Evolutionary conservation across 2,329 filamentous ascomycete genomes (phyloP), one percentile per base, ranked within the genome.

Genomic region (Scytalidium sp.): DNA sequence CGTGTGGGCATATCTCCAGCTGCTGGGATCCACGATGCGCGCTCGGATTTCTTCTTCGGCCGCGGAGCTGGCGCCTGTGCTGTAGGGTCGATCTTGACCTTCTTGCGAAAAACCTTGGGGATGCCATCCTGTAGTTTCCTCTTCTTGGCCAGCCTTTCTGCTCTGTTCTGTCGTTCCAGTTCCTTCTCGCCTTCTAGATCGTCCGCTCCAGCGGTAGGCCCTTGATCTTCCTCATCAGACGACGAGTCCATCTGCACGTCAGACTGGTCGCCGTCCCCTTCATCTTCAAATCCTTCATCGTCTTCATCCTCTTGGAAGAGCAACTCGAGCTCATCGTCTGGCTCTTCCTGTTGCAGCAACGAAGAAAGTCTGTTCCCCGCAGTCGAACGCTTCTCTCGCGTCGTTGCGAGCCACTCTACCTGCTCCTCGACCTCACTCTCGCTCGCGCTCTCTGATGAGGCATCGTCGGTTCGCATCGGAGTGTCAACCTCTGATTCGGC

Each of bases 211-310:
- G 71, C 68, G 51, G 86, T 76, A 46, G 83, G 75, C 68, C 81
- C 84, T 50, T 90, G 86, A 52, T 95, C 90, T 44, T 94, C 90
- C 43, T 91, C 87, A 56, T 90, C 88, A 0, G 84, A 89, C 0
- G 90, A 95, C 13, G 88, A 92, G 61, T 95, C 90, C 74, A 97
- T 86, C 43, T 89, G 85, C 58, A 89, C 84, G 64, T 97, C 93
- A 2, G 87, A 89, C 10, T 78, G 79, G 42, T 82, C 74, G 50
- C 78, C 76, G 23, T 78, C 85, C n/a, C n/a, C 32, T 6, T 78
- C 81, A 60, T 91, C 87, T 47, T 82, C 84, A 69, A 92, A 86
- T 54, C 87, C 79, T 50, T 75, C 75, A 60, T 88, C 84, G 51
- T 87, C 76, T 50, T 82, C 88, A 52, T 86, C 83, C 64, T 89